Conservation (phyloP, 495 filamentous ascomycete genomes). For the Trichoderma parareesei region DNA sequence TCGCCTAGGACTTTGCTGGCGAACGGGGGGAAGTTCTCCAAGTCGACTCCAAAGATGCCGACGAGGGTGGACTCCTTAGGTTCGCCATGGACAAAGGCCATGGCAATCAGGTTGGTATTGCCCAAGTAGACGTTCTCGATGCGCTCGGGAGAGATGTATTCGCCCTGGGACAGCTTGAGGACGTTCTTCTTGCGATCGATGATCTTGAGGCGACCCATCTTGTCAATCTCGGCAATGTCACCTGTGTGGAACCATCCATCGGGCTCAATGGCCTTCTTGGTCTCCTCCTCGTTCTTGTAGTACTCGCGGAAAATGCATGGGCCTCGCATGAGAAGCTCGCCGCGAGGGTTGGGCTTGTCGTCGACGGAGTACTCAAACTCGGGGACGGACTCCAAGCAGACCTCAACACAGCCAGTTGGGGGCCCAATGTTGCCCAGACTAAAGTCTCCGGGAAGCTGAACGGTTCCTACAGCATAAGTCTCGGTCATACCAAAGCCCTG, state of each 20-base stretch:
- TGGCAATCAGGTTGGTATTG: conserved; percentile 64
- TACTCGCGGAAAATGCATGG: conserved; percentile 74
- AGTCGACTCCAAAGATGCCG: conserved; percentile 78
- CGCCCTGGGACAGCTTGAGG: conserved; percentile 93
- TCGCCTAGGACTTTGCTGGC: conserved; percentile 66
- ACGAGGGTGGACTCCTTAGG: conserved; percentile 76
- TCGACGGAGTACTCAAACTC: conserved; percentile 91
- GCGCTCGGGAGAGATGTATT: conserved; percentile 96
- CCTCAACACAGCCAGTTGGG: conserved; percentile 57
- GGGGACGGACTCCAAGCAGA: conserved; percentile 77
- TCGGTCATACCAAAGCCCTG: conserved; percentile 96
- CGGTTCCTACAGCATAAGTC: conserved; percentile 72
- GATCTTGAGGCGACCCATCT: conserved; percentile 79
- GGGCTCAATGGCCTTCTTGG: conserved; percentile 66
- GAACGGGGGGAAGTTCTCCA: conserved; percentile 70
- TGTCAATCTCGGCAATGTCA: conserved; percentile 79
- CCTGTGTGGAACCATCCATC: conserved; percentile 98
- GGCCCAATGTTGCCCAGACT: conserved; percentile 75
- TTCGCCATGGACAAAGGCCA: conserved; percentile 89
- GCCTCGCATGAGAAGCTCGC: conserved; percentile 81
- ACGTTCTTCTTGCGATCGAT: conserved; percentile 98
- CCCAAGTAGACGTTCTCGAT: conserved; percentile 91
- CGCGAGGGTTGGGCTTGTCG: conserved; percentile 88
- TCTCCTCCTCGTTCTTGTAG: conserved; percentile 82
- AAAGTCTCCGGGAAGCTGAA: conserved; percentile 62